These are phyloP conservation scores for Aspergillus ochraceus DNA, from an alignment of 2,329 filamentous ascomycete species.

Conservation along the genomic window DNA sequence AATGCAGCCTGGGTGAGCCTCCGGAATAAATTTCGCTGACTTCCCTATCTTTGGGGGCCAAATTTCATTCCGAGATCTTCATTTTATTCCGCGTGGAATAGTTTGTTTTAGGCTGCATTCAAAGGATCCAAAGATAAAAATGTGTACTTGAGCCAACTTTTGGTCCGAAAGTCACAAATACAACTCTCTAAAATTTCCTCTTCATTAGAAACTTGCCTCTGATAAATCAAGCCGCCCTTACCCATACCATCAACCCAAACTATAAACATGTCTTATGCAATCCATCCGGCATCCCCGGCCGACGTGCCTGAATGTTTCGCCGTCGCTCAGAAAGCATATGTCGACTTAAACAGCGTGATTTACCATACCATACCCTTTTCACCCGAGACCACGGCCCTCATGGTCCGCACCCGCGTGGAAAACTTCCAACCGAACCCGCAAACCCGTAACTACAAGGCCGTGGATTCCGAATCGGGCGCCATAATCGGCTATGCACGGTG, in stretches of 20 bases:
- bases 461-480: neutral
- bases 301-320: neutral
- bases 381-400: neutral
- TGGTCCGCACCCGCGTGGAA: neutral
- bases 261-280: neutral
- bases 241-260: neutral
- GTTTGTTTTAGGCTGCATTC: no score
- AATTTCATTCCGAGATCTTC: no score
- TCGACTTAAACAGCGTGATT: neutral
- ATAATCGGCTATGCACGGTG: slow-evolving; percentile 4
- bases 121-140: no score
- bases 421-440: neutral
- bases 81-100: no score
- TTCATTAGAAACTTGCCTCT: no score
- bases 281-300: neutral
- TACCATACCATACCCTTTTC: slow-evolving; percentile 1
- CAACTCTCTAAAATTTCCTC: no score
- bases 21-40: no score
- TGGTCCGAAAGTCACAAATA: no score
- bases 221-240: no score
- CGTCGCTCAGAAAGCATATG: neutral
- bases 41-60: no score
- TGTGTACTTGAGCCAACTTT: no score
- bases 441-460: neutral
- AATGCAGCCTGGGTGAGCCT: no score